Conservation (phyloP, 345 rosid genomes). For the Sisymbrium irio region DNA sequence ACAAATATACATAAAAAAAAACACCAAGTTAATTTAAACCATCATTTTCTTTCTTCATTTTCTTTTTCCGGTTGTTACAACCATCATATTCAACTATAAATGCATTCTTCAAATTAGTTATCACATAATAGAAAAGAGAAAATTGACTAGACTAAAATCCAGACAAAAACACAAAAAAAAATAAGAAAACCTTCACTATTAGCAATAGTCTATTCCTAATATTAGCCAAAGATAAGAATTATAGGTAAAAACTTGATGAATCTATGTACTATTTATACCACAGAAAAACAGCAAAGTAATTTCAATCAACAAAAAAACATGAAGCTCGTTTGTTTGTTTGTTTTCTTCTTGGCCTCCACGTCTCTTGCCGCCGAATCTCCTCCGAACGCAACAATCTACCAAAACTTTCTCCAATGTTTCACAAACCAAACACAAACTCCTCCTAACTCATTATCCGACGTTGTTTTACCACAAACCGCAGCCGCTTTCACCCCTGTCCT, state of each 20-base stretch:
- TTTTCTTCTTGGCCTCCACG: background rate
- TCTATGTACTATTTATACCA: background rate
- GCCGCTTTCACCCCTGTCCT: conserved; percentile 27
- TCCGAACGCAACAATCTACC: conserved; percentile 22
- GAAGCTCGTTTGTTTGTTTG: conserved; percentile 9
- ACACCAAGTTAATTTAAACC: background rate
- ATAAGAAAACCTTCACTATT: background rate
- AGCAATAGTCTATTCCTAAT: background rate
- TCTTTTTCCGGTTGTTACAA: background rate
- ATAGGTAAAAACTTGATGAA: background rate
- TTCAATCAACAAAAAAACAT: conserved; percentile 1
- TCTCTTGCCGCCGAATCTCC: conserved; percentile 23
- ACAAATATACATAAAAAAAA: background rate
- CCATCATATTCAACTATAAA: background rate
- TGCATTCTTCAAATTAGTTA: background rate
- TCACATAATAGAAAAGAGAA: background rate
- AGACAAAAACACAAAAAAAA: background rate
- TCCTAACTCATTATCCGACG: conserved; percentile 29
- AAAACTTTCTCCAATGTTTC: conserved; percentile 47
- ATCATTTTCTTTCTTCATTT: background rate
- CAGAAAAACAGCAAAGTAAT: background rate
- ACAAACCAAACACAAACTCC: conserved; percentile 29
- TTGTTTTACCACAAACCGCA: conserved; percentile 34
- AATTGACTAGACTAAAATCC: background rate
- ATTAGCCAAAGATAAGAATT: background rate